phyloP scores from a whole-genome alignment of 179 eudicot species.

The Beta lomatogona region DNA sequence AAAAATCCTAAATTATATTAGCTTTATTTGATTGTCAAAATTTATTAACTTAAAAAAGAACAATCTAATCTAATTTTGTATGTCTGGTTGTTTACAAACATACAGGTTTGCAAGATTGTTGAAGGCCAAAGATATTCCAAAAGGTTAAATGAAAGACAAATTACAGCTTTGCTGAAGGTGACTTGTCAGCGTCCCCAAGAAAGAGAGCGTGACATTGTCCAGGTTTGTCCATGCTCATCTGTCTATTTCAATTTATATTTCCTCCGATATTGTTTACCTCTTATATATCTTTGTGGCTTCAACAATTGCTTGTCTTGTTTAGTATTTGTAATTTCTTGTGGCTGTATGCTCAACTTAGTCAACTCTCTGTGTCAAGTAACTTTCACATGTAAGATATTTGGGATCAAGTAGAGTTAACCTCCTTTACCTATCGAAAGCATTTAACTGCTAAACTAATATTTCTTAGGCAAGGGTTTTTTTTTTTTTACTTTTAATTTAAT shows the following conservation, averaged over 20 bases:
- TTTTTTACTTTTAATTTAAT: too few relatives aligned
- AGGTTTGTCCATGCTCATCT: conserved; percentile 42
- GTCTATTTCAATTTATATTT: not conserved
- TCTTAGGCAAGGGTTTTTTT: too few relatives aligned
- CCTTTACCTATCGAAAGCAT: too few relatives aligned
- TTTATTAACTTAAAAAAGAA: not conserved
- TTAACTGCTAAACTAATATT: too few relatives aligned
- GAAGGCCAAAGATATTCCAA: conserved; percentile 88
- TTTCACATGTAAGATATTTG: not conserved
- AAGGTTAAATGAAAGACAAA: conserved; percentile 82
- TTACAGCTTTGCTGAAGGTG: conserved; percentile 79
- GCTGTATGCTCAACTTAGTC: not conserved
- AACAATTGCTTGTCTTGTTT: not conserved
- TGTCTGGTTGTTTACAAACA: conserved; percentile 4
- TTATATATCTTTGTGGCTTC: not conserved
- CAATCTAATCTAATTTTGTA: not conserved
- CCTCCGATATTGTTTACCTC: not conserved
- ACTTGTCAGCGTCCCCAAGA: conserved; percentile 94
- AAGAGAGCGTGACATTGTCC: conserved; percentile 67
- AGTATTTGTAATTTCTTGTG: not conserved
- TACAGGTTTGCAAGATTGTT: conserved; percentile 86
- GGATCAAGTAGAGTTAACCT: too few relatives aligned
- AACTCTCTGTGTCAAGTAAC: not conserved
- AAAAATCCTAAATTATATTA: not conserved
- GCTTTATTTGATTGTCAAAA: not conserved